Evolutionary conservation across 805 yeast genomes (phyloP).

Genomic region (Ascoidea asiatica): DNA sequence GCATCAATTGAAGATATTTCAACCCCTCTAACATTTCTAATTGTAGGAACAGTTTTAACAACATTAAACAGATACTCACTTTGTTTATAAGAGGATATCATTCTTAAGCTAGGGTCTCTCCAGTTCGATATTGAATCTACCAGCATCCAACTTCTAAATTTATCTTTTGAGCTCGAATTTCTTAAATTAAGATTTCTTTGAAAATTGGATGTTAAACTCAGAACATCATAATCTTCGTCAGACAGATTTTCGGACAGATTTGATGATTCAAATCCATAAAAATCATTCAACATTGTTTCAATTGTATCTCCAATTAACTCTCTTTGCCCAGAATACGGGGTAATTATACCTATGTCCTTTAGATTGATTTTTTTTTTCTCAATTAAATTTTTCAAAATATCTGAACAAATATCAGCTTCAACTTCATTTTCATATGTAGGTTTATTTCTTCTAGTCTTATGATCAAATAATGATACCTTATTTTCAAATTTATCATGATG

Average conservation of each 20-base stretch:
- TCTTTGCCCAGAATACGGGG: constrained; percentile 69
- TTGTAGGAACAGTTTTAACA: constrained; percentile 34
- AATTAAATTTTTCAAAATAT: constrained; percentile 34
- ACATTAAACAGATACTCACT: no score
- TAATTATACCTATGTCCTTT: constrained; percentile 48
- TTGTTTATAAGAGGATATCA: no score
- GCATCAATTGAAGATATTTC: constrained; percentile 63
- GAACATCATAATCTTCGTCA: constrained; percentile 33
- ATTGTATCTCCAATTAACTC: constrained; percentile 41
- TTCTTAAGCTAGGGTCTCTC: no score
- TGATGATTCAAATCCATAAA: no score
- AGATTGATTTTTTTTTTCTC: constrained; percentile 37
- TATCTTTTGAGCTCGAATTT: no score
- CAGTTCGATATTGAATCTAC: no score
- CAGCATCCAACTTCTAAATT: no score
- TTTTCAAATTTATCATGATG: no score
- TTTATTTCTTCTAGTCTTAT: no score
- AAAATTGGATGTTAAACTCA: no score
- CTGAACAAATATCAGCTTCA: constrained; percentile 34
- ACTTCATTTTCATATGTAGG: constrained; percentile 44
- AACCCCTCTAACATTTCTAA: constrained; percentile 30
- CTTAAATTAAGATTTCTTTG: no score
- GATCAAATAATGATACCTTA: no score
- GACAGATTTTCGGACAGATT: constrained; percentile 41
- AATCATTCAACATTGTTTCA: constrained; percentile 35